Evolutionary conservation across 208 protist genomes (phyloP).

Genomic region (Leishmania lainsoni): DNA sequence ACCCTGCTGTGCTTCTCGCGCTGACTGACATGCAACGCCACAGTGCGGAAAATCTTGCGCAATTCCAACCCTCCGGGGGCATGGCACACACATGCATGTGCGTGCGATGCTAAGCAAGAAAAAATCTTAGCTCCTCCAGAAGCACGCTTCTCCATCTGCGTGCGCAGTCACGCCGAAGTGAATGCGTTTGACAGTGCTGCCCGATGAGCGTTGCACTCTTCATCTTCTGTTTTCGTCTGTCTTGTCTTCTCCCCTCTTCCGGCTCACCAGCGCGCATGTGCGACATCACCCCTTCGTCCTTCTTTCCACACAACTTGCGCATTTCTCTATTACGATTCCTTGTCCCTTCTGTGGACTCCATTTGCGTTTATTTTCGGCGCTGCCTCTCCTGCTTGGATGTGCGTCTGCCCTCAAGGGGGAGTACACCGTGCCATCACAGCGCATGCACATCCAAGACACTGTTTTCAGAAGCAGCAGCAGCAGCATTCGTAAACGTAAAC

Average conservation of each 20-base stretch:
- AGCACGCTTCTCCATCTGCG: background rate
- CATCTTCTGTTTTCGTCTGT: background rate
- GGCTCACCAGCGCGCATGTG: background rate
- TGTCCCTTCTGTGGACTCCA: background rate
- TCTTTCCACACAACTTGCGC: background rate
- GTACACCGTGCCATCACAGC: background rate
- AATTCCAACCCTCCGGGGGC: background rate
- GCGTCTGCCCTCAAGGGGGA: background rate
- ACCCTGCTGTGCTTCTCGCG: background rate
- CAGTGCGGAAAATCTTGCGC: background rate
- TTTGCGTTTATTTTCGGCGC: background rate
- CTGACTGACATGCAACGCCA: background rate
- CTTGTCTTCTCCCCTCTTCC: background rate
- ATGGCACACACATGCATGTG: background rate
- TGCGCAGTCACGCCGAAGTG: background rate
- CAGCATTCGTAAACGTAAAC: background rate
- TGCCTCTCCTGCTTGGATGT: background rate
- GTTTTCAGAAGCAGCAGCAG: background rate
- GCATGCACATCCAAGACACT: background rate
- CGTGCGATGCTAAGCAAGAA: background rate
- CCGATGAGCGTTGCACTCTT: background rate
- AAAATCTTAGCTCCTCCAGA: background rate
- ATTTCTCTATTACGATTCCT: too few species aligned
- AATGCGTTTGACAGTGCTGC: background rate
- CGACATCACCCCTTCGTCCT: background rate